Percentiles rank a stretch among this genome's conserved stretches.
Conservation (phyloP, 257 asterid genomes). For the Lantana camara region DNA sequence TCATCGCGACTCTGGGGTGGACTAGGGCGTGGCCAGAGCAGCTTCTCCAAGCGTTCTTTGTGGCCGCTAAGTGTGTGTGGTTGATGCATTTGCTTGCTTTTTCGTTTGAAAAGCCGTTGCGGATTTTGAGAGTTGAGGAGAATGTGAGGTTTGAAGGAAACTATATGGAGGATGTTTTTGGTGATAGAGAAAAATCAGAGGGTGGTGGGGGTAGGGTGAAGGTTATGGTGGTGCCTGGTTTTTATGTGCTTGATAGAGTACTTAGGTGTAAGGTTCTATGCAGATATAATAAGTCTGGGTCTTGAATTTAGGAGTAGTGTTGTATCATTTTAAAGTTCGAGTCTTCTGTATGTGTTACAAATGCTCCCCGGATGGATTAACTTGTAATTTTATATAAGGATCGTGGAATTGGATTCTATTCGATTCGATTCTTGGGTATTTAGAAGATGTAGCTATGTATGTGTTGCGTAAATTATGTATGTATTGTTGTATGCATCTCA, state of each 20-base stretch:
- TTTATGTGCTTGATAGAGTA: conserved; percentile 77
- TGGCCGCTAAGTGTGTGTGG: conserved; percentile 92
- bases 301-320: not conserved
- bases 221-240: conserved; percentile 93
- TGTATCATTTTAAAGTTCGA: not conserved
- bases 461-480: not conserved
- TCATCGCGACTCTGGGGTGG: conserved; percentile 64
- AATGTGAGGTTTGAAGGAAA: conserved; percentile 52
- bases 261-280: conserved; percentile 86
- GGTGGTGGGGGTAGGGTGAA: conserved; percentile 63
- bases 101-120: conserved; percentile 61
- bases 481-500: no score
- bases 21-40: conserved; percentile 93
- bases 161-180: conserved; percentile 79
- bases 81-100: conserved; percentile 87
- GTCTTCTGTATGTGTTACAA: not conserved
- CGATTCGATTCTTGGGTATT: not conserved
- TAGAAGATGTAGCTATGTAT: not conserved
- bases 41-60: conserved; percentile 89
- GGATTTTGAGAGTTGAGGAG: conserved; percentile 71
- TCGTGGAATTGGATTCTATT: not conserved
- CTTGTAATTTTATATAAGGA: not conserved
- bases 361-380: not conserved
- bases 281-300: conserved; percentile 60
- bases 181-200: conserved; percentile 56